Base-by-base conservation (phyloP, 106 monocot genomes). In the Dioscorea zingiberensis region DNA sequence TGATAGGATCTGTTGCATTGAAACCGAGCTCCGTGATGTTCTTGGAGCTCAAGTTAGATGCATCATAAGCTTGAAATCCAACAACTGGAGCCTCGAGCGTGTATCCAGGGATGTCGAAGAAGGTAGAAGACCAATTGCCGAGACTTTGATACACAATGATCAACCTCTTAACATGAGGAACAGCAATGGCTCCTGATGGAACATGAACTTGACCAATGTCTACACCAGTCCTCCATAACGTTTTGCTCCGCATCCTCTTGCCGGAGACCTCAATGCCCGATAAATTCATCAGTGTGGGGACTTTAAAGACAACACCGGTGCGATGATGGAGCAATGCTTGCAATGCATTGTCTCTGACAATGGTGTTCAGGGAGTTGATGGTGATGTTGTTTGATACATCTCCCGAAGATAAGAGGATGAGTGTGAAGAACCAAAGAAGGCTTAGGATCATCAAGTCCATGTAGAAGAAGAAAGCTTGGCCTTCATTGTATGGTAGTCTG, bases 11-110 rank as follows among this genome's bases (percentile, higher is more conserved):
- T 1, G 24, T 30, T 0, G 18, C 19, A 7, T 13, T 22, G 58
- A 78, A 46, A 47, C 32, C 67, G 1, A 73, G 27, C 45, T 55
- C 44, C 21, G 4, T 29, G 6, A 22, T 11, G 16, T 47, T 25
- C 21, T 14, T 0, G 4, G 62, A 54, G 17, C 44, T 69, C 10
- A 25, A 11, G 27, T 63, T 55, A 13, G 71, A 68, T 0, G 25
- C 68, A 25, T 76, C 76, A 59, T 74, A 85, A 14, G 84, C 80
- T 3, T 73, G 44, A n/a, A 76, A 32, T 3, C 69, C 76, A 12
- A 85, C 1, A 6, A 84, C 72, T 4, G 84, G 76, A 1, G 79
- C 30, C 1, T 65, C 29, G 11, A 73, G 66, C 6, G 25, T 18
- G 59, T 73, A 47, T 13, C 80, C 69, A 9, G 69, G 58, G 27